A percentile compares a stretch with the other conserved stretches of the same genome.
Evolutionary conservation across 129 eudicot species (phyloP).

Genomic region (Oenanthe sinensis): DNA sequence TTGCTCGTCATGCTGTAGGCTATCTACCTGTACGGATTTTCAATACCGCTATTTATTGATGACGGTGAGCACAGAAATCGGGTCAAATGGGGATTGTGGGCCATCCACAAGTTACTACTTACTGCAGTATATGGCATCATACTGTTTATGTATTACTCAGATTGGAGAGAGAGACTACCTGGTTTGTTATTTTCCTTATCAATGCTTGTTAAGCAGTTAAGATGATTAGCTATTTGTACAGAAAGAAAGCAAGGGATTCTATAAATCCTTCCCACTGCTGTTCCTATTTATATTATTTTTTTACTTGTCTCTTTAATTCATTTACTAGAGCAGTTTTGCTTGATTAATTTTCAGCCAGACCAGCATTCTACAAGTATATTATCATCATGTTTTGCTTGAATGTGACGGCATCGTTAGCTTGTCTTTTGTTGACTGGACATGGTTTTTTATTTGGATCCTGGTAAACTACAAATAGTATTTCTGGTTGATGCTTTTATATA

Average conservation of each 20-base stretch:
- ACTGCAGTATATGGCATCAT: conserved; percentile 35
- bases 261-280: neutral
- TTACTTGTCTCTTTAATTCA: neutral
- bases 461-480: conserved; percentile 13
- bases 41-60: conserved; percentile 27
- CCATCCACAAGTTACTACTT: conserved; percentile 32
- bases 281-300: neutral
- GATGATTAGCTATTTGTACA: neutral
- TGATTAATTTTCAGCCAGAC: conserved; percentile 34
- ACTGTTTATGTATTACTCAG: conserved; percentile 34
- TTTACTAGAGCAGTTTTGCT: neutral
- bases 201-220: neutral
- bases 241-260: neutral
- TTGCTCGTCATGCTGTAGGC: conserved; percentile 19
- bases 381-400: conserved; percentile 29
- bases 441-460: conserved; percentile 37
- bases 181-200: conserved; percentile 14
- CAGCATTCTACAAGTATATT: conserved; percentile 38
- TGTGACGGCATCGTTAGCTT: conserved; percentile 25
- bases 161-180: conserved; percentile 39
- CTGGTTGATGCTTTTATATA: neutral
- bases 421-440: conserved; percentile 23
- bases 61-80: conserved; percentile 16
- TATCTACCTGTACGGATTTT: conserved; percentile 32
- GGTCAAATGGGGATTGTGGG: conserved; percentile 39